Percentiles rank a stretch among this genome's conserved stretches.
phyloP scores from a whole-genome alignment of 441 rosid species.

The Gossypium laxum region DNA sequence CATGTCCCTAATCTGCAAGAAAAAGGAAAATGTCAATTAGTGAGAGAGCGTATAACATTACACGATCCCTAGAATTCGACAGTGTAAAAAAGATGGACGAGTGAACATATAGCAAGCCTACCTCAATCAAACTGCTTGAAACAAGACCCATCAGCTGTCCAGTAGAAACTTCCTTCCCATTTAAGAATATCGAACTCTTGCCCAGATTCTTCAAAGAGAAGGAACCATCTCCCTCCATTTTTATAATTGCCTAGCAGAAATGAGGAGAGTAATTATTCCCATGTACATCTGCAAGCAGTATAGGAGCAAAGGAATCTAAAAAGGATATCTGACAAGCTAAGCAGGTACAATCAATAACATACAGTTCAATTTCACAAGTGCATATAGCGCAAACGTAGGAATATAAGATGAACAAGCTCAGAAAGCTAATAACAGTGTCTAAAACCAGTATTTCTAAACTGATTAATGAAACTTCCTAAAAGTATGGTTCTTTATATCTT shows the following conservation, averaged over 20 bases:
- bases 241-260: constrained; percentile 55
- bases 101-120: too few relatives aligned
- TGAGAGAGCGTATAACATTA: neutral
- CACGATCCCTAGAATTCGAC: too few relatives aligned
- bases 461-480: neutral
- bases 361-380: neutral
- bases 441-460: neutral
- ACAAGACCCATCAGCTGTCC: constrained; percentile 34
- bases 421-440: neutral
- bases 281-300: neutral
- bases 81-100: too few relatives aligned
- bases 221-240: constrained; percentile 57
- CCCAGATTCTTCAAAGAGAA: constrained; percentile 69
- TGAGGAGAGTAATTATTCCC: constrained; percentile 13
- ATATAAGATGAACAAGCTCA: neutral
- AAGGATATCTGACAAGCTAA: neutral
- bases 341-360: neutral
- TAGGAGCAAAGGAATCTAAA: constrained; percentile 9
- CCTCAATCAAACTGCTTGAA: constrained; percentile 58
- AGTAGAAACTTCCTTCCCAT: constrained; percentile 47
- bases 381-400: neutral
- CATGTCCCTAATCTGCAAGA: constrained; percentile 56
- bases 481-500: neutral
- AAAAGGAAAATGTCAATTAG: neutral
- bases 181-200: constrained; percentile 43